Conservation (phyloP, 441 rosid genomes). For the Pelargonium cotyledonis region DNA sequence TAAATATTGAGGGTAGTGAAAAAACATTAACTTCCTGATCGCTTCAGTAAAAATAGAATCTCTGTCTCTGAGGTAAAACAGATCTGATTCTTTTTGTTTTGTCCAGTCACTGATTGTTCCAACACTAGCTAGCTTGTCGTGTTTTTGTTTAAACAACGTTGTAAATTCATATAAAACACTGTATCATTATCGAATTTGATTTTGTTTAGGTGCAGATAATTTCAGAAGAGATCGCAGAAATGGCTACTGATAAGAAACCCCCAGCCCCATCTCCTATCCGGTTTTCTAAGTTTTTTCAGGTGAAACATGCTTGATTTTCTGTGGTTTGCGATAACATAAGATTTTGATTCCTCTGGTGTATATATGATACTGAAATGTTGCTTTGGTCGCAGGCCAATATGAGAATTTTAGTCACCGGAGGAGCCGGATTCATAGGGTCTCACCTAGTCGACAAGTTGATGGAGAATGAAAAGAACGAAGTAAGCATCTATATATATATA, state of each 20-base stretch:
- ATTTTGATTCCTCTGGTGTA: neutral
- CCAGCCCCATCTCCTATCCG: slow-evolving; percentile 91
- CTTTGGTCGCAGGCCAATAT: slow-evolving; percentile 59
- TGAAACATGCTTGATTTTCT: slow-evolving; percentile 6
- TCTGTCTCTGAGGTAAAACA: no score
- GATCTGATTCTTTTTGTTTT: no score
- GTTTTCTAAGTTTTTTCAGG: slow-evolving; percentile 86
- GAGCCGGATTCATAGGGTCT: slow-evolving; percentile 96
- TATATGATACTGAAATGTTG: neutral
- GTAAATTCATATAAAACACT: no score
- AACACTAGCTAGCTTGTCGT: no score
- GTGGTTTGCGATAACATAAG: neutral
- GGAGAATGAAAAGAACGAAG: slow-evolving; percentile 96
- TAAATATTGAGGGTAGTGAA: no score
- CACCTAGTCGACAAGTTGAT: slow-evolving; percentile 87
- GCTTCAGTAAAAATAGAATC: no score
- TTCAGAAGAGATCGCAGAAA: slow-evolving; percentile 41
- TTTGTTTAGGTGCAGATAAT: slow-evolving; percentile 23
- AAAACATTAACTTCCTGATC: no score
- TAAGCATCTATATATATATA: slow-evolving; percentile 11
- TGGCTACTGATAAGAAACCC: slow-evolving; percentile 54
- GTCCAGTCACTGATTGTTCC: no score
- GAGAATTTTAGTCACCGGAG: slow-evolving; percentile 94
- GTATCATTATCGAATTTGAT: neutral
- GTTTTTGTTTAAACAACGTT: no score